Evolutionary conservation across 495 filamentous ascomycete species (phyloP), one percentile per base, ranked within the genome.

Genomic region (Penicillium maclennaniae): DNA sequence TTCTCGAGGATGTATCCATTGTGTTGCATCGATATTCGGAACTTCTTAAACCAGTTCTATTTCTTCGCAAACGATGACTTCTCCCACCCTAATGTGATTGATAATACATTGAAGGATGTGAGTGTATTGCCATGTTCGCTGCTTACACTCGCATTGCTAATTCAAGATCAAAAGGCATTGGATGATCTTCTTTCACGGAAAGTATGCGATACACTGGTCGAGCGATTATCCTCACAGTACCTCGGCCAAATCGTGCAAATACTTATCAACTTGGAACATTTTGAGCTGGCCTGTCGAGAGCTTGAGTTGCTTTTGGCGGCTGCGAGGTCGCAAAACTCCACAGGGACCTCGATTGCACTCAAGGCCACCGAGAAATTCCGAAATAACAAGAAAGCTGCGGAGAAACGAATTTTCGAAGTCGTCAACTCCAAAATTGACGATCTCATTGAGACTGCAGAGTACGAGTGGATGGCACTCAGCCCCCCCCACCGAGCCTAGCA

Each of bases 391-490:
- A 96, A 96, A 73, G 91, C 88, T 1, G 93, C 93, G 7, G 92
- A 96, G 61, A 96, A 97, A 69, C 87, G 93, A 15, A 96, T 99
- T 45, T 99, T 99, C 65, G 95, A 97, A 70, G 80, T 99, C 0
- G 93, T 99, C 42, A 97, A 97, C 69, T 95, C 89, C 42, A 99
- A 99, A 69, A 97, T 99, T 57, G 92, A 97, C 59, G 95, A 97
- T 64, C 83, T 99, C 23, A 87, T 99, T 31, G 92, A 95, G 61
- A 96, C 90, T 0, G 92, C 93, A 27, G 95, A 97, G 65, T 99
- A 97, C 60, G 87, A 97, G 64, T 99, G 93, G 91, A 89, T 83
- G 73, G 79, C 89, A 7, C 75, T 77, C 17, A 80, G 72, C 7
- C 71, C 79, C 27, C 27, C 82, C 83, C 6, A 77, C 69, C 6